These are phyloP conservation scores for Solanum bulbocastanum DNA, from an alignment of 257 asterid species.

Conservation along the genomic window DNA sequence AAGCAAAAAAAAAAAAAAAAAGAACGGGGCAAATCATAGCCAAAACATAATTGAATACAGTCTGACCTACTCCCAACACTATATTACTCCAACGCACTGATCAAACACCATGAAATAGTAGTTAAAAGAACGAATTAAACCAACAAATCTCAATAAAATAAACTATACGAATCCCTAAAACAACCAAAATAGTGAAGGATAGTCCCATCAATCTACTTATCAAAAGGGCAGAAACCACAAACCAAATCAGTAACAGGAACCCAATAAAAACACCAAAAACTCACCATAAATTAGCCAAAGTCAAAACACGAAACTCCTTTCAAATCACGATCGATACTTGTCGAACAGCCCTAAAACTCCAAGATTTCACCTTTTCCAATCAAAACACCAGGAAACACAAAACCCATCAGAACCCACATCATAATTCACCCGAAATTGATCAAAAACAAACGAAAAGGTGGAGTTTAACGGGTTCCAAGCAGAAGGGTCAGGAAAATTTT, in stretches of 20 bases:
- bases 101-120: background rate
- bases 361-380: background rate
- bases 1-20: too few species aligned
- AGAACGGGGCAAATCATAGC: background rate
- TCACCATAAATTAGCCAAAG: background rate
- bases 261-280: background rate
- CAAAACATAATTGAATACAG: background rate
- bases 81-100: background rate
- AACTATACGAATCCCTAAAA: background rate
- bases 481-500: constrained; percentile 2
- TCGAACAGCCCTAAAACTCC: background rate
- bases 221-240: background rate
- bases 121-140: background rate
- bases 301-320: background rate
- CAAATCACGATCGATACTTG: constrained; percentile 18
- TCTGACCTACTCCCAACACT: background rate
- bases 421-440: background rate
- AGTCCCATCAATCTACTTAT: background rate
- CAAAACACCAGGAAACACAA: background rate
- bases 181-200: background rate
- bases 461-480: background rate
- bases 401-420: background rate
- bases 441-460: background rate
- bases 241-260: background rate
- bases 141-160: background rate